Evolutionary conservation across 2,329 filamentous ascomycete genomes (phyloP).

Genomic region (Ophidiomyces ophidiicola): DNA sequence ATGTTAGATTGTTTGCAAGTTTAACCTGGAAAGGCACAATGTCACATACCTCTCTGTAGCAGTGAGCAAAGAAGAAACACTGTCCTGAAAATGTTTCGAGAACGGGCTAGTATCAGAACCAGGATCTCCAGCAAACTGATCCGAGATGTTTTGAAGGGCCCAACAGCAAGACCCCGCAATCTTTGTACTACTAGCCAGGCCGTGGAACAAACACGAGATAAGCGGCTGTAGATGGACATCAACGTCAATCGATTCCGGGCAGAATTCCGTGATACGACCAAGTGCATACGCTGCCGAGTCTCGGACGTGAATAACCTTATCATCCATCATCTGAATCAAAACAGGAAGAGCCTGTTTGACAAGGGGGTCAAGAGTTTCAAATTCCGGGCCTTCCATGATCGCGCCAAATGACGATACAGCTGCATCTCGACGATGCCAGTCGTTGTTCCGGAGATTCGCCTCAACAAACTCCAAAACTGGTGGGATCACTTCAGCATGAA

Average conservation of each 20-base stretch:
- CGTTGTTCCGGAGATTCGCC: constrained; percentile 72
- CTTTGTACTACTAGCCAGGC: constrained; percentile 80
- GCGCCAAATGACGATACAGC: constrained; percentile 94
- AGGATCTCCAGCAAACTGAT: constrained; percentile 81
- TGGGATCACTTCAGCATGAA: constrained; percentile 69
- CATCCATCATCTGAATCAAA: constrained; percentile 84
- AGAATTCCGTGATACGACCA: constrained; percentile 88
- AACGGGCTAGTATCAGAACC: constrained; percentile 69
- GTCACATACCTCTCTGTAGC: constrained; percentile 58
- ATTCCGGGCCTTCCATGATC: constrained; percentile 96
- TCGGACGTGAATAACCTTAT: constrained; percentile 76
- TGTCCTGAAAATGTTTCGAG: constrained; percentile 85
- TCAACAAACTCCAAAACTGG: constrained; percentile 88
- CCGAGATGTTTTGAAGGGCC: constrained; percentile 96
- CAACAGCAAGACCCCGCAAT: constrained; percentile 98
- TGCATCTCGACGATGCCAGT: constrained; percentile 92
- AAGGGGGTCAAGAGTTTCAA: constrained; percentile 80
- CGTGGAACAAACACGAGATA: constrained; percentile 79
- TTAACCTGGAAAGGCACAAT: background rate
- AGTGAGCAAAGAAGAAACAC: constrained; percentile 69
- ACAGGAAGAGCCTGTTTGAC: constrained; percentile 92
- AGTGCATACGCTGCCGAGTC: constrained; percentile 94
- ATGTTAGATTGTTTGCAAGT: no score
- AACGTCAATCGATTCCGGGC: constrained; percentile 82
- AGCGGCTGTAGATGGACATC: constrained; percentile 68